These are phyloP conservation scores for Sesbania bispinosa DNA, from an alignment of 306 rosid species.

Conservation along the genomic window DNA sequence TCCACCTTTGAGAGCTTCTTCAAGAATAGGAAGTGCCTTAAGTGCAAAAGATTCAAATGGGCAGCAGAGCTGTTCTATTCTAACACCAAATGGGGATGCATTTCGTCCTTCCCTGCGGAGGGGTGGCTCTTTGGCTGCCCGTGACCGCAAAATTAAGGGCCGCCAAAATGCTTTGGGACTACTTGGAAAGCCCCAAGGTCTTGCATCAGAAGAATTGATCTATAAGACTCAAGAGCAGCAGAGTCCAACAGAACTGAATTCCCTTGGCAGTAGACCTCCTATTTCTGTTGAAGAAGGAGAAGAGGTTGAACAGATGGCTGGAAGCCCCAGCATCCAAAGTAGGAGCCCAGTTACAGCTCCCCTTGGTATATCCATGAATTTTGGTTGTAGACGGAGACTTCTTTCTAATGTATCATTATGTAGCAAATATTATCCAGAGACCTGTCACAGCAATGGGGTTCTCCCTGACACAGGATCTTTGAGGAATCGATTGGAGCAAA, in stretches of 20 bases:
- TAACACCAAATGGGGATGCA: constrained; percentile 47
- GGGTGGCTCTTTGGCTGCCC: constrained; percentile 43
- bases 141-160: constrained; percentile 47
- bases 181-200: constrained; percentile 52
- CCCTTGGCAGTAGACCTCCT: constrained; percentile 95
- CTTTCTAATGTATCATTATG: constrained; percentile 46
- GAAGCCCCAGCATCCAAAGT: constrained; percentile 85
- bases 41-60: constrained; percentile 50
- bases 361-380: constrained; percentile 69
- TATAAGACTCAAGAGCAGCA: constrained; percentile 72
- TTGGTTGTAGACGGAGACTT: constrained; percentile 42
- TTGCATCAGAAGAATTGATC: constrained; percentile 37
- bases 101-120: constrained; percentile 46
- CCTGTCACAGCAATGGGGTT: constrained; percentile 61
- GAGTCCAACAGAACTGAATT: constrained; percentile 87
- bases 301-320: constrained; percentile 89
- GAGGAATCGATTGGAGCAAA: constrained; percentile 63
- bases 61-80: constrained; percentile 37
- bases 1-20: constrained; percentile 49
- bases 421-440: constrained; percentile 42
- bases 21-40: constrained; percentile 32
- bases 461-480: constrained; percentile 74
- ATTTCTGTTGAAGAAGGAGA: constrained; percentile 97
- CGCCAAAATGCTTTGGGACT: constrained; percentile 58
- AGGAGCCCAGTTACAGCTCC: constrained; percentile 96